Base-by-base conservation (phyloP, 768 basidiomycete species). In the Tulasnella sp. region DNA sequence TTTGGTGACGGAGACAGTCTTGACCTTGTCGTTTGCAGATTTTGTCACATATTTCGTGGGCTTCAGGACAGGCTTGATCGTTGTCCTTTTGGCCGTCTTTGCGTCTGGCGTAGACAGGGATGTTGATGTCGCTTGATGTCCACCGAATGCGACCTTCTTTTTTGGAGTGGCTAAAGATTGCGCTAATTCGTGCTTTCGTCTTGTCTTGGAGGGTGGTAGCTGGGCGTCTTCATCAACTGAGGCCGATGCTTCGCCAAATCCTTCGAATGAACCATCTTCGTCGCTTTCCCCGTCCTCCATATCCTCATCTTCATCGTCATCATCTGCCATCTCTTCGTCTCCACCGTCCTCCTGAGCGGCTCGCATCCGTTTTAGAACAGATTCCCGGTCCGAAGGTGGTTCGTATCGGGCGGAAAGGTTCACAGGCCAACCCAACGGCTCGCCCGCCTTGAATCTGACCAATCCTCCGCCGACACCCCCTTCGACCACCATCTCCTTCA, bases 401-500 rank as follows among this genome's bases (percentile, higher is more conserved):
- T 55, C 21, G 38, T 42, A 49, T 49, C 53, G 58, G 27, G 63
- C 66, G 17, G 74, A 73, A 59, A 78, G 65, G 48, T 71, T 75
- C 17, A 79, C 68, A 21, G 68, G 69, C 29, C 80, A 71, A 46
- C 53, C 81, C 81, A 22, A 70, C 66, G 54, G 57, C 49, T 44
- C 64, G 0, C 76, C 74, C 12, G 70, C 60, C 3, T 64, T 66
- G 63, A 83, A 69, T 67, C 74, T 82, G 51, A 93, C 80, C 62
- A 87, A 65, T 10, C 45, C 41, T 46, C 30, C 19, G 21, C 82
- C 84, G 62, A 73, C 67, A 0, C 71, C 75, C 63, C 79, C 52
- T 5, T 5, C 15, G 34, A 29, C 81, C 62, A 86, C 77, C 67
- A 87, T 74, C 66, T 88, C 86, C 69, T 84, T 87, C 63, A 83